A percentile compares a stretch with the other conserved stretches of the same genome.
These are phyloP conservation scores for Guadua angustifolia DNA, from an alignment of 176 grass and related monocot species.

Conservation along the genomic window DNA sequence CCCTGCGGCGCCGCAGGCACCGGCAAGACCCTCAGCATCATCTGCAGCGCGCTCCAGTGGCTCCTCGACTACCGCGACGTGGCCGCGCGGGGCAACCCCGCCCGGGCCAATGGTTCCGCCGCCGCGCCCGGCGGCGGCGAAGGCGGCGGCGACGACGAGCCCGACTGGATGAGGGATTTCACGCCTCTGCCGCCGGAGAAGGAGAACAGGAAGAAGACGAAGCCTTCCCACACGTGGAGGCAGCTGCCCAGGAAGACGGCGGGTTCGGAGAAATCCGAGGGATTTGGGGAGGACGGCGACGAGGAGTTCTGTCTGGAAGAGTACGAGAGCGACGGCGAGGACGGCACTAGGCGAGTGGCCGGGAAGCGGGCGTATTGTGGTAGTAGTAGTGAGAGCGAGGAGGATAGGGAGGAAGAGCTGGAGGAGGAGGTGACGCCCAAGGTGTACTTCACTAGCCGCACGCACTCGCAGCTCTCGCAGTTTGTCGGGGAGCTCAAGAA, in stretches of 20 bases:
- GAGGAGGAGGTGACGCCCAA: slow-evolving; percentile 81
- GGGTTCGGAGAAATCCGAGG: slow-evolving; percentile 38
- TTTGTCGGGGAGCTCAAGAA: slow-evolving; percentile 88
- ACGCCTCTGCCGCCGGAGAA: slow-evolving; percentile 50
- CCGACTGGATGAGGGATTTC: slow-evolving; percentile 92
- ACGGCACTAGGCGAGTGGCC: slow-evolving; percentile 27
- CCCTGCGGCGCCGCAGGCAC: slow-evolving; percentile 56
- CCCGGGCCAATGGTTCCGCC: not conserved
- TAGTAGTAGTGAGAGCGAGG: slow-evolving; percentile 60
- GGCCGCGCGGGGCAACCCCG: not conserved
- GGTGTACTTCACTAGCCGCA: slow-evolving; percentile 87
- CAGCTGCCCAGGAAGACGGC: slow-evolving; percentile 24
- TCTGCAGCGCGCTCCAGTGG: slow-evolving; percentile 89
- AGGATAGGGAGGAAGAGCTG: slow-evolving; percentile 46
- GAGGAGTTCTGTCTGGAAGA: slow-evolving; percentile 84
- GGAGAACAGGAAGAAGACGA: slow-evolving; percentile 35
- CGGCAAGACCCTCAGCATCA: slow-evolving; percentile 95
- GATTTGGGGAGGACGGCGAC: slow-evolving; percentile 33
- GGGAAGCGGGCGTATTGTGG: slow-evolving; percentile 52
- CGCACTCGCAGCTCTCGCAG: slow-evolving; percentile 88
- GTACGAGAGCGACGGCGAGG: slow-evolving; percentile 68
- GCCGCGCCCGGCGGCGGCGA: not conserved
- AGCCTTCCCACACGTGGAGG: slow-evolving; percentile 29
- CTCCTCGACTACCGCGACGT: slow-evolving; percentile 59
- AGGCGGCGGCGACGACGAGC: slow-evolving; percentile 59